Base-by-base conservation (phyloP, 768 basidiomycete genomes). In the Udeniomyces megalosporus region DNA sequence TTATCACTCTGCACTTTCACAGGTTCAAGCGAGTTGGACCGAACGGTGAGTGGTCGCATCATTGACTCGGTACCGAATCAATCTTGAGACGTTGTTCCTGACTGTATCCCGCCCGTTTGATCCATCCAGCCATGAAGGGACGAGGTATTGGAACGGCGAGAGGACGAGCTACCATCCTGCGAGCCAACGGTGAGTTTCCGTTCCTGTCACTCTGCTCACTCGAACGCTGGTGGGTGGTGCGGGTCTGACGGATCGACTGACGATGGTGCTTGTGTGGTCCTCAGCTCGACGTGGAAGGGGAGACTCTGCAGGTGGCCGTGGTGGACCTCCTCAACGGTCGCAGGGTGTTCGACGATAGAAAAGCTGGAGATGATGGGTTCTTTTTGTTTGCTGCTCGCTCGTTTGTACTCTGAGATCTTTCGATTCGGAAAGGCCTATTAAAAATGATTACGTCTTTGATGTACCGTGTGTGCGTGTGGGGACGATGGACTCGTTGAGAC, bases 11-110 rank as follows among this genome's bases (percentile, higher is more conserved):
- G 31, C 34, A 17, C 14, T 12, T 17, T 12, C 20, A 2, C 73
- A 99, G 93, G 93, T 99, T 99, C 77, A 99, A 97, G 76, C 85
- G 95, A 65, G 89, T 93, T 32, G 92, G 93, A 44, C 90, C 93
- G 10, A 96, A 95, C 72, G 62, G 61, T 62, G 24, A 28, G 61
- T 32, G 17, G 24, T 48, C 48, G 28, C 1, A 17, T 26, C 31
- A 8, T 44, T 35, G 0, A 26, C n/a, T 38, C n/a, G 15, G 47
- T 50, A 12, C n/a, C n/a, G n/a, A n/a, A n/a, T n/a, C n/a, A n/a
- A n/a, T n/a, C n/a, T n/a, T n/a, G n/a, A n/a, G n/a, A n/a, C n/a
- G n/a, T n/a, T n/a, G n/a, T n/a, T n/a, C n/a, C n/a, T n/a, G n/a
- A n/a, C n/a, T n/a, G n/a, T n/a, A n/a, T n/a, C 29, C 35, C 31